Conservation (phyloP, 371 early-diverging fungal genomes). For the Mucor circinelloides region DNA sequence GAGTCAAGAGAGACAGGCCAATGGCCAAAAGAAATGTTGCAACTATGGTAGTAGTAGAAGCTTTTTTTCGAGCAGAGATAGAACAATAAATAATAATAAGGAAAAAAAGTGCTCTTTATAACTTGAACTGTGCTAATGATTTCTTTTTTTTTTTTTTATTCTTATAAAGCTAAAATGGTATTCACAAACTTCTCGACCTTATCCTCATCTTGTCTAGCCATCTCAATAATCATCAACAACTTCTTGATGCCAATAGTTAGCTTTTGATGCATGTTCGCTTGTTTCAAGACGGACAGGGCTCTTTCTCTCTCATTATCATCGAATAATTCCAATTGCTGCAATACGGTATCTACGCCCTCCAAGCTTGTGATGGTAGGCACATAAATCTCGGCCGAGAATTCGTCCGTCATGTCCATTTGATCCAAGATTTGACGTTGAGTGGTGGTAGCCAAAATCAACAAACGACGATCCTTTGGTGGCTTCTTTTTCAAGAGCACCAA, state of each 20-base stretch:
- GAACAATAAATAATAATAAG: no score
- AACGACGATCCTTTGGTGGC: conserved; percentile 85
- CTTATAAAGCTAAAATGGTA: conserved; percentile 41
- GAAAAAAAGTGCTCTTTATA: no score
- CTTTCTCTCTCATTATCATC: conserved; percentile 57
- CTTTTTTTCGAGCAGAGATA: no score
- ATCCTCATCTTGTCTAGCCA: conserved; percentile 83
- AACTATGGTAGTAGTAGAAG: conserved; percentile 4
- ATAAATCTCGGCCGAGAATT: conserved; percentile 85
- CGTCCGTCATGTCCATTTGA: conserved; percentile 87
- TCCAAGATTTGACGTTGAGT: conserved; percentile 68
- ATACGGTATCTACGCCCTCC: conserved; percentile 72
- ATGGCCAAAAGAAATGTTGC: conserved; percentile 54
- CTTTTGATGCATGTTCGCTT: conserved; percentile 58
- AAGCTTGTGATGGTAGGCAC: conserved; percentile 75
- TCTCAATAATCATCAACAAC: conserved; percentile 86
- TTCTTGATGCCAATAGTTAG: conserved; percentile 91
- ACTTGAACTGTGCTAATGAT: no score
- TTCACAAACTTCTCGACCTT: conserved; percentile 66
- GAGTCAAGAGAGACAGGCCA: conserved; percentile 56
- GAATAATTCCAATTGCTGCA: conserved; percentile 67
- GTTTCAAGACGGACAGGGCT: conserved; percentile 57
- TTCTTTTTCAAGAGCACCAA: conserved; percentile 88
- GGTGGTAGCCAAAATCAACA: conserved; percentile 90
- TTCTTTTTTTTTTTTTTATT: neutral